Percentiles rank a stretch among this genome's conserved stretches.
These are phyloP conservation scores for Eucalyptus globulus DNA, from an alignment of 345 rosid genomes.

Conservation along the genomic window DNA sequence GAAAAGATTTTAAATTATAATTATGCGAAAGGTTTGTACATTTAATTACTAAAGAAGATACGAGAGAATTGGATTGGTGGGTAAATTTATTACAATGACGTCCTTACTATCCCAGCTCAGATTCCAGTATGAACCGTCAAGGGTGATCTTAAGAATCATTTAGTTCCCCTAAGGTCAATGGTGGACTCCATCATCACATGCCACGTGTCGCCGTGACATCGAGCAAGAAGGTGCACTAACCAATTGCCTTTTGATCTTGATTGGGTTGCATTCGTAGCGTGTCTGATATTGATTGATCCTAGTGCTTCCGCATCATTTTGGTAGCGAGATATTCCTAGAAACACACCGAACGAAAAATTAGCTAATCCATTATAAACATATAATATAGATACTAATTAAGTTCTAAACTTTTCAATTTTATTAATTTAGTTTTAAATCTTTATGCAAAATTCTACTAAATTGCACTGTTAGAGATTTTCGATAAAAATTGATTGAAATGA, in stretches of 20 bases:
- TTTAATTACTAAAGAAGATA: background rate
- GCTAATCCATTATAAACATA: background rate
- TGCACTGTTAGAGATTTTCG: rapidly evolving
- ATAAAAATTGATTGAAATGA: background rate
- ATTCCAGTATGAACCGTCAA: background rate
- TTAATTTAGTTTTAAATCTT: background rate
- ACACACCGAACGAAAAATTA: background rate
- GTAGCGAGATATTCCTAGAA: background rate
- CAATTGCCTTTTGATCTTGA: background rate
- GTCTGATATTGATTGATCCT: background rate
- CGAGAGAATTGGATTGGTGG: background rate
- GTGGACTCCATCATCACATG: background rate
- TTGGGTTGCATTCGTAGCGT: background rate
- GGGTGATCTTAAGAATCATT: background rate
- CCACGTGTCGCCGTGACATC: background rate
- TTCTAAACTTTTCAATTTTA: background rate
- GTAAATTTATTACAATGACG: background rate
- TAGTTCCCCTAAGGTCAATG: background rate
- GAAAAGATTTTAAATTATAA: background rate
- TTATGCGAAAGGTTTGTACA: background rate
- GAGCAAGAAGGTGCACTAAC: background rate
- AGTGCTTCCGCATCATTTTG: background rate
- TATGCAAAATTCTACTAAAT: background rate
- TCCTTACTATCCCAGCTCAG: background rate
- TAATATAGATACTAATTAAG: background rate